Percentiles rank a stretch among this genome's conserved stretches.
These are phyloP conservation scores for Ophiocordyceps camponoti-saundersi DNA, from an alignment of 2,329 filamentous ascomycete genomes.

Conservation along the genomic window DNA sequence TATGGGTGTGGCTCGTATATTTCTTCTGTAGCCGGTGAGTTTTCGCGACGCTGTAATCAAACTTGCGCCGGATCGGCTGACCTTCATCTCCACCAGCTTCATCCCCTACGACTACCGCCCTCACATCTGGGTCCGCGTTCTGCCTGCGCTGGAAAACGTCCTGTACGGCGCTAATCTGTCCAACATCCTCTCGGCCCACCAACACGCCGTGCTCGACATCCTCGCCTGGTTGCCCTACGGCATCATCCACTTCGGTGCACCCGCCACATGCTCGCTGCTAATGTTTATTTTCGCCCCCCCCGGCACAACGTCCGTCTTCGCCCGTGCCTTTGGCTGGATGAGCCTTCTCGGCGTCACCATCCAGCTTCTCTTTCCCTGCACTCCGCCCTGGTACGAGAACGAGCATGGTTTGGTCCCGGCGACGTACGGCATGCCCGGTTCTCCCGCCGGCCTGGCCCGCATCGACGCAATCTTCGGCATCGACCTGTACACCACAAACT, in stretches of 20 bases:
- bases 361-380: constrained; percentile 82
- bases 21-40: constrained; percentile 89
- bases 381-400: constrained; percentile 94
- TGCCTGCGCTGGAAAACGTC: constrained; percentile 90
- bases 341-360: constrained; percentile 76
- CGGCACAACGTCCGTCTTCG: constrained; percentile 69
- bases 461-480: constrained; percentile 83
- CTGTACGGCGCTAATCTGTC: constrained; percentile 90
- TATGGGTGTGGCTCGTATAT: constrained; percentile 74
- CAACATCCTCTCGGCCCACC: constrained; percentile 86
- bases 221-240: constrained; percentile 91
- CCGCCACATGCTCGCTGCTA: constrained; percentile 57
- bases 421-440: constrained; percentile 80
- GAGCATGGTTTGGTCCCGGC: constrained; percentile 79
- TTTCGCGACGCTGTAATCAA: no score
- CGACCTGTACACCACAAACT: constrained; percentile 84
- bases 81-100: constrained; percentile 40
- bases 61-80: not conserved
- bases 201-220: constrained; percentile 67
- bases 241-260: constrained; percentile 75
- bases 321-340: constrained; percentile 81
- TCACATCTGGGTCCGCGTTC: constrained; percentile 86
- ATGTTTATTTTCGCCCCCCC: constrained; percentile 85
- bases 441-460: constrained; percentile 73
- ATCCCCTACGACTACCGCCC: constrained; percentile 78